phyloP scores from a whole-genome alignment of 176 grass and related monocot species.

The Puya raimondii region DNA sequence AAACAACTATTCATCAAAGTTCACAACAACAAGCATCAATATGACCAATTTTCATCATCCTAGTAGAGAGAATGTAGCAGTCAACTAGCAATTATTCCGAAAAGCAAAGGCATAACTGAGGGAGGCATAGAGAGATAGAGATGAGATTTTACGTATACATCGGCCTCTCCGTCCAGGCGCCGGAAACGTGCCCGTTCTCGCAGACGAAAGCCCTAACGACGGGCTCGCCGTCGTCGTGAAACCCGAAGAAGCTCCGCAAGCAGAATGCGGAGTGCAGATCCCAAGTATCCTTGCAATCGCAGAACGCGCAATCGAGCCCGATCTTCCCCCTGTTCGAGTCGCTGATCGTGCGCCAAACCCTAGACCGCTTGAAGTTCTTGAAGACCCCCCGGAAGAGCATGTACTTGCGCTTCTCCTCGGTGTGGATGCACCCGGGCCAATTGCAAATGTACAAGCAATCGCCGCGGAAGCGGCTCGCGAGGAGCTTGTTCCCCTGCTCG shows the following conservation, averaged over 20 bases:
- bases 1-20: no score
- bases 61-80: no score
- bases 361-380: constrained; percentile 62
- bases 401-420: constrained; percentile 81
- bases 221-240: constrained; percentile 92
- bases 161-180: constrained; percentile 82
- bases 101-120: not conserved
- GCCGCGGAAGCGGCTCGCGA: constrained; percentile 73
- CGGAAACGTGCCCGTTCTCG: constrained; percentile 90
- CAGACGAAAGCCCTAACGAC: constrained; percentile 88
- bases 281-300: constrained; percentile 56
- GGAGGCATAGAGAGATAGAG: not conserved
- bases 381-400: constrained; percentile 98
- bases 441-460: constrained; percentile 91
- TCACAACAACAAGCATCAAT: no score
- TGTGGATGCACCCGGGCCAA: constrained; percentile 83
- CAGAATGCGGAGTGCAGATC: constrained; percentile 91
- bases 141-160: constrained; percentile 49
- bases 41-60: no score
- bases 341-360: constrained; percentile 59
- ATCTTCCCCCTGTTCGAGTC: constrained; percentile 58
- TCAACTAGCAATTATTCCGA: not conserved
- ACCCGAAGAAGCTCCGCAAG: constrained; percentile 82
- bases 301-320: constrained; percentile 73
- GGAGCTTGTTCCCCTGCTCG: constrained; percentile 81